phyloP scores from a whole-genome alignment of 768 basidiomycete species.

The Astraeus odoratus region DNA sequence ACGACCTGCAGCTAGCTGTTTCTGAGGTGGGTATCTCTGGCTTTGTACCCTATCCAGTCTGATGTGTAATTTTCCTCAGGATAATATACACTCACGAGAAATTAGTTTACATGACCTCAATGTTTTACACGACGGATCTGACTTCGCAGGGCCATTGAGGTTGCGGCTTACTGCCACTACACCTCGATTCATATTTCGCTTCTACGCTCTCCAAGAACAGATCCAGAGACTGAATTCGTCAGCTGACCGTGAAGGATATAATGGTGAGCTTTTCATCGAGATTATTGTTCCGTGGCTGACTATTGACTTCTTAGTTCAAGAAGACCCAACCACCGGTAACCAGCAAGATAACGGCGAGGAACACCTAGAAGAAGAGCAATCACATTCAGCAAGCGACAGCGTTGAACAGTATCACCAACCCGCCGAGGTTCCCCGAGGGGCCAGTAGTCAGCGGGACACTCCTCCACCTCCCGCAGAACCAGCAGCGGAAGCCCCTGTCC shows the following conservation, averaged over 20 bases:
- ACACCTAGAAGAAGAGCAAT: too few relatives aligned
- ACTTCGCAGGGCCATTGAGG: slow-evolving; percentile 55
- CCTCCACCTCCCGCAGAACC: not conserved
- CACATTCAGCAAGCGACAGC: too few relatives aligned
- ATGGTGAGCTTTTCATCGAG: slow-evolving; percentile 11
- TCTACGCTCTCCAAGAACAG: slow-evolving; percentile 56
- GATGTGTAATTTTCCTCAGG: slow-evolving; percentile 34
- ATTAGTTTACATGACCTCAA: slow-evolving; percentile 68
- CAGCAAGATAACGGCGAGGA: not conserved
- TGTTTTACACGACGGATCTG: slow-evolving; percentile 59
- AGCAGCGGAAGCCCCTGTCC: not conserved
- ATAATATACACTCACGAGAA: slow-evolving; percentile 63
- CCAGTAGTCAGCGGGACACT: not conserved
- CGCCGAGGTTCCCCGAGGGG: not conserved
- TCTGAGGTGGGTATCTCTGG: slow-evolving; percentile 46
- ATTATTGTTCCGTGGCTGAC: not conserved
- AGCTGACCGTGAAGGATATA: slow-evolving; percentile 13
- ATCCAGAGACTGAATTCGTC: slow-evolving; percentile 33
- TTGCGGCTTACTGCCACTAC: slow-evolving; percentile 40
- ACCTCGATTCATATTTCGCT: slow-evolving; percentile 64
- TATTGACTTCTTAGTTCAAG: slow-evolving; percentile 10
- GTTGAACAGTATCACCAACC: not conserved
- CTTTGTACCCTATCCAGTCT: not conserved
- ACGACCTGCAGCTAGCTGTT: slow-evolving; percentile 55
- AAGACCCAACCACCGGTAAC: not conserved